These are phyloP conservation scores for Brassica hybrid DNA, from an alignment of 441 rosid species.

Conservation along the genomic window DNA sequence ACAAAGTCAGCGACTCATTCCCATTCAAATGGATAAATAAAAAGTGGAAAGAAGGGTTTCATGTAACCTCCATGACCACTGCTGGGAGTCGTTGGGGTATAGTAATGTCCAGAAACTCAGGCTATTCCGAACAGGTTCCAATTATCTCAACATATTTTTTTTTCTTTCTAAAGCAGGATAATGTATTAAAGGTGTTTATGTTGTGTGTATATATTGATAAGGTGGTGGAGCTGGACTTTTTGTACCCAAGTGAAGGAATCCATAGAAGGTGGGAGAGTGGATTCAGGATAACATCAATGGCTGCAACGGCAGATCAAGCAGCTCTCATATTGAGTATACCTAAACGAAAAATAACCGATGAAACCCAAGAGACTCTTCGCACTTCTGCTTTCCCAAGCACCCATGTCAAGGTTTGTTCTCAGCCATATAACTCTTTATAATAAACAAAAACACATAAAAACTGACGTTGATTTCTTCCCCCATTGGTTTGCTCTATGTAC, in stretches of 20 bases:
- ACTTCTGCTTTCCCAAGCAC: constrained; percentile 93
- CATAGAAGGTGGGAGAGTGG: constrained; percentile 85
- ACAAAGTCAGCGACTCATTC: constrained; percentile 83
- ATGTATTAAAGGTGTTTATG: constrained; percentile 1
- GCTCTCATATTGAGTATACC: constrained; percentile 85
- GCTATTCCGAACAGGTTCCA: constrained; percentile 74
- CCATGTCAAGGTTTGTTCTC: constrained; percentile 74
- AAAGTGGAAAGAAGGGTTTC: constrained; percentile 91
- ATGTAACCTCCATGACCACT: constrained; percentile 84
- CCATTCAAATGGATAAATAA: constrained; percentile 90
- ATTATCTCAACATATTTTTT: too few relatives aligned
- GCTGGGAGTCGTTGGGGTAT: constrained; percentile 89
- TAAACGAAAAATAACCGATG: constrained; percentile 72
- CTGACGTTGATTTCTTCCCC: neutral
- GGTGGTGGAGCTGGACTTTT: constrained; percentile 95
- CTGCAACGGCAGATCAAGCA: constrained; percentile 85
- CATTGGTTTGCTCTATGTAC: constrained; percentile 7
- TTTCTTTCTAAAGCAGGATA: neutral
- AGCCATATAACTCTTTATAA: neutral
- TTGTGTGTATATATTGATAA: constrained; percentile 38
- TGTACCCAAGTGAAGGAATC: constrained; percentile 88
- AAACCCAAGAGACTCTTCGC: constrained; percentile 92
- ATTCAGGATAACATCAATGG: constrained; percentile 83
- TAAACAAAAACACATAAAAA: constrained; percentile 9
- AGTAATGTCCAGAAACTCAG: constrained; percentile 85